Conservation (phyloP, 2,329 filamentous ascomycete species). For the Neofusicoccum umdonicola region DNA sequence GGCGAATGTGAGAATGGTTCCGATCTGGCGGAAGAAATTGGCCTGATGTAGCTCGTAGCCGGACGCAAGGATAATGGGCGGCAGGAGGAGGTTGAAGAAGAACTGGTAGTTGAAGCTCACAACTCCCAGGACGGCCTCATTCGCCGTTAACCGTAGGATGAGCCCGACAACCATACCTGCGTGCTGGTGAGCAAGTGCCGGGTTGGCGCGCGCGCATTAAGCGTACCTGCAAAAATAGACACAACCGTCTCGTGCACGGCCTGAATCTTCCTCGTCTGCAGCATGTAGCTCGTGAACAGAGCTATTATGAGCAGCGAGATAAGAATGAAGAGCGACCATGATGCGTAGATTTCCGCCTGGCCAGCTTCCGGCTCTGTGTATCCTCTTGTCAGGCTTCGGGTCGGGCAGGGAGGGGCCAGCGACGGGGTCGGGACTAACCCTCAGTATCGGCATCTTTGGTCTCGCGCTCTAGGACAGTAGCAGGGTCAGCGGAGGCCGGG, state of each 20-base stretch:
- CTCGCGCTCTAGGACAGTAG: constrained; percentile 38
- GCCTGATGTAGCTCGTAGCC: constrained; percentile 97
- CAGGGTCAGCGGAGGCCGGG: constrained; percentile 18
- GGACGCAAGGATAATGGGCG: constrained; percentile 94
- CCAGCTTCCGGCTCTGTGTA: constrained; percentile 69
- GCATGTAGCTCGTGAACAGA: constrained; percentile 93
- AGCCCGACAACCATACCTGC: constrained; percentile 93
- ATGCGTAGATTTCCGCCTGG: constrained; percentile 90
- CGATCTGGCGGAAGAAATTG: constrained; percentile 98
- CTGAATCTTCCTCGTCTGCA: constrained; percentile 95
- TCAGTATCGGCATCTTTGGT: constrained; percentile 48
- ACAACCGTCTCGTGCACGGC: constrained; percentile 97
- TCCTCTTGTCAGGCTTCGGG: constrained; percentile 32
- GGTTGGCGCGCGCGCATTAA: constrained; percentile 6
- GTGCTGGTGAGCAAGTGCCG: constrained; percentile 20
- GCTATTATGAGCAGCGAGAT: constrained; percentile 91
- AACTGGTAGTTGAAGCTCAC: constrained; percentile 99
- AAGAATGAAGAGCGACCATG: constrained; percentile 96
- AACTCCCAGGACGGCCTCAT: constrained; percentile 80
- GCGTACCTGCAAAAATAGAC: constrained; percentile 87
- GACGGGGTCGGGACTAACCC: constrained; percentile 31
- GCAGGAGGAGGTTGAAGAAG: constrained; percentile 98
- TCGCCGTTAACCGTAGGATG: constrained; percentile 76
- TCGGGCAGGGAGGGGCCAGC: constrained; percentile 18
- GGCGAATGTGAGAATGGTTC: constrained; percentile 94